phyloP scores from a whole-genome alignment of 179 eudicot genomes.

The Spergularia azorica region DNA sequence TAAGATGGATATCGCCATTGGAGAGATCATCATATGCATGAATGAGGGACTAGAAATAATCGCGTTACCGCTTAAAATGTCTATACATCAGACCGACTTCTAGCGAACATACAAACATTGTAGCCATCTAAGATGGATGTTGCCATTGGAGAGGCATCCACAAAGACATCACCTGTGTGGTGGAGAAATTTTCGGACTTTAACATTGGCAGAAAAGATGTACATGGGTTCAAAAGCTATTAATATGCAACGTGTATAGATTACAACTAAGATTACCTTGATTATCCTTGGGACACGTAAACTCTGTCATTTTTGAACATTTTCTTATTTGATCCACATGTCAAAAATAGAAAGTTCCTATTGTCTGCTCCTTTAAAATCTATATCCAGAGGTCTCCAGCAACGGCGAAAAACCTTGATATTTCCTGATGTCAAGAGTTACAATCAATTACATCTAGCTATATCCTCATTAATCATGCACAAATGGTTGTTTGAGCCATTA shows the following conservation, averaged over 20 bases:
- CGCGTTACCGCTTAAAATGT: no score
- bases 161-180: constrained; percentile 74
- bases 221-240: no score
- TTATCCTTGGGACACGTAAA: constrained; percentile 87
- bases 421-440: constrained; percentile 57
- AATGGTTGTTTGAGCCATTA: no score
- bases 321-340: constrained; percentile 62
- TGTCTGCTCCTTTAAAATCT: constrained; percentile 85
- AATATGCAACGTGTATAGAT: not conserved
- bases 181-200: constrained; percentile 4
- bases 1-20: no score
- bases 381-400: constrained; percentile 87
- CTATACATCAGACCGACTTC: no score
- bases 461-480: not conserved
- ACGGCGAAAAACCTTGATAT: constrained; percentile 91
- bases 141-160: constrained; percentile 93
- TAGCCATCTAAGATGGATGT: constrained; percentile 89
- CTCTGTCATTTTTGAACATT: constrained; percentile 76
- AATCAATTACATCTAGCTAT: constrained; percentile 32
- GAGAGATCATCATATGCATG: no score
- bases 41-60: no score
- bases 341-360: constrained; percentile 78
- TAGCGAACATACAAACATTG: constrained; percentile 94
- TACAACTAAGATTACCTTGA: constrained; percentile 56
- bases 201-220: no score